These are phyloP conservation scores for Coemansia sp. DNA, from an alignment of 192 early-diverging fungal genomes.

Conservation along the genomic window DNA sequence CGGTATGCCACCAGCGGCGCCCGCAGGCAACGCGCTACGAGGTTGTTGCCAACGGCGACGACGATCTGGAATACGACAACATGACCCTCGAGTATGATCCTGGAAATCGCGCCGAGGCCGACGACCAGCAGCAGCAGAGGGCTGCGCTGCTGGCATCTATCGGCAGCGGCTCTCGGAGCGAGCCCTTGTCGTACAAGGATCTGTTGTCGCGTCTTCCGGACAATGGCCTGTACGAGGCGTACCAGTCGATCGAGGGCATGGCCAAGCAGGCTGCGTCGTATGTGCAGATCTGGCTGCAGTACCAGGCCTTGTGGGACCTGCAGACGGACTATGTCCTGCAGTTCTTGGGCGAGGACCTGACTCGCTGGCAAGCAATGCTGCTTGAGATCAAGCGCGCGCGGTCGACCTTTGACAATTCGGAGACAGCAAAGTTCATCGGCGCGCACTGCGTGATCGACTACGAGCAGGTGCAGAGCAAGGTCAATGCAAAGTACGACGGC, in stretches of 20 bases:
- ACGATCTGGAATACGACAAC: slow-evolving; percentile 61
- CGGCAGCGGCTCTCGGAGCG: background rate
- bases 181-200: slow-evolving; percentile 35
- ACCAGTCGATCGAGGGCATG: slow-evolving; percentile 78
- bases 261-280: slow-evolving; percentile 75
- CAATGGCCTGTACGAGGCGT: slow-evolving; percentile 70
- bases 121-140: background rate
- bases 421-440: slow-evolving; percentile 84
- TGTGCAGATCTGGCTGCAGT: slow-evolving; percentile 92
- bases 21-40: slow-evolving; percentile 92
- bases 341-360: slow-evolving; percentile 82
- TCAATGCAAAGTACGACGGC: slow-evolving; percentile 94
- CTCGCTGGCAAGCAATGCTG: slow-evolving; percentile 90
- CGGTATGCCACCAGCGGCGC: slow-evolving; percentile 79
- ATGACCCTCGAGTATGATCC: slow-evolving; percentile 54
- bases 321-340: slow-evolving; percentile 80
- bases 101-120: slow-evolving; percentile 30
- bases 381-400: slow-evolving; percentile 92
- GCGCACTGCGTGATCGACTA: slow-evolving; percentile 85
- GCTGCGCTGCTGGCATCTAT: background rate
- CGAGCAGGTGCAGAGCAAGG: slow-evolving; percentile 97
- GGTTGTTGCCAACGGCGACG: slow-evolving; percentile 61
- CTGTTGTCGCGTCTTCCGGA: slow-evolving; percentile 68
- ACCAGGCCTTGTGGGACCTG: slow-evolving; percentile 98
- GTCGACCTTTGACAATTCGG: slow-evolving; percentile 93